phyloP scores from a whole-genome alignment of 495 filamentous ascomycete species.

The Delitschia confertaspora region DNA sequence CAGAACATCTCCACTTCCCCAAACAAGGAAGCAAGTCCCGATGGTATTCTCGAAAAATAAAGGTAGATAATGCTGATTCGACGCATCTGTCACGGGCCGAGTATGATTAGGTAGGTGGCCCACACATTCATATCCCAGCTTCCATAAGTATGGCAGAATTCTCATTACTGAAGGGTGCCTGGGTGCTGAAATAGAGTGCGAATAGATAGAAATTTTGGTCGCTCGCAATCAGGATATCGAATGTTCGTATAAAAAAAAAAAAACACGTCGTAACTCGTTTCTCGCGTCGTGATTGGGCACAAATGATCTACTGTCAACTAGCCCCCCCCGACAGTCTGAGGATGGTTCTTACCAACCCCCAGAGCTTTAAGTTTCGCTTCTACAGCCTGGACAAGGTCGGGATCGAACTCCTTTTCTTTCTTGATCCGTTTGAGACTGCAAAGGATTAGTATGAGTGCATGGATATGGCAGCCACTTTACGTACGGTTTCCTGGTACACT shows the following conservation, averaged over 20 bases:
- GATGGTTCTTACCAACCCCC: conserved; percentile 2
- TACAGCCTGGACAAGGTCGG: conserved; percentile 53
- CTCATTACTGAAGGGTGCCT: background rate
- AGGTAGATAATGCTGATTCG: too few relatives aligned
- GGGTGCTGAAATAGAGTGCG: background rate
- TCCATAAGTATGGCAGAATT: too few relatives aligned
- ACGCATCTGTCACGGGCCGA: too few relatives aligned
- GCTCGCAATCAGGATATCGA: background rate
- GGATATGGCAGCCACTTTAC: conserved; percentile 24
- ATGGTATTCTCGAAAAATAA: too few relatives aligned
- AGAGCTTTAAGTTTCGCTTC: conserved; percentile 43
- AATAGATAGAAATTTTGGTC: conserved; percentile 3
- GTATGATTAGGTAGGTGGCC: too few relatives aligned
- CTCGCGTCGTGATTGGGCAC: too few relatives aligned
- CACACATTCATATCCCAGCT: too few relatives aligned
- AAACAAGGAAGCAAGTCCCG: too few relatives aligned
- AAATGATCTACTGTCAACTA: background rate
- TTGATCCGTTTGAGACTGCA: conserved; percentile 48
- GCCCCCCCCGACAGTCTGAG: background rate
- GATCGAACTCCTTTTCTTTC: conserved; percentile 47
- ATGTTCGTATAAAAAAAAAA: background rate
- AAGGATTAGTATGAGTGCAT: conserved; percentile 4
- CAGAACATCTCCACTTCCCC: too few relatives aligned
- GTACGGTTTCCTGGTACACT: conserved; percentile 46
- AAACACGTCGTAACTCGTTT: background rate